Conservation (phyloP, 306 rosid genomes). For the Mucuna pruriens region DNA sequence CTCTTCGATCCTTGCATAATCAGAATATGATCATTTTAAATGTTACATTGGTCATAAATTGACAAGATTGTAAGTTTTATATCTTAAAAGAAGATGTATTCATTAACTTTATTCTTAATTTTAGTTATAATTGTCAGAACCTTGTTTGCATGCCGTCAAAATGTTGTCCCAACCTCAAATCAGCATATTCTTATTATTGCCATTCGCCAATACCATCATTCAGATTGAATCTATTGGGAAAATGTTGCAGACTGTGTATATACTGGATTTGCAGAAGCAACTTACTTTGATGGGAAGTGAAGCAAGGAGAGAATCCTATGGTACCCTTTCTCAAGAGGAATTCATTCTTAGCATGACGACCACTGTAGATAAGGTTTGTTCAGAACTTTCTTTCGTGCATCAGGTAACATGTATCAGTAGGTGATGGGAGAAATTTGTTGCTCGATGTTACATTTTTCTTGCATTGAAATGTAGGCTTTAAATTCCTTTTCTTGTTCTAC, state of each 20-base stretch:
- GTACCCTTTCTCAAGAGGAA: slow-evolving; percentile 70
- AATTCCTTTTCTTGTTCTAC: background rate
- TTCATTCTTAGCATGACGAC: slow-evolving; percentile 76
- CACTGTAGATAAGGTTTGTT: slow-evolving; percentile 80
- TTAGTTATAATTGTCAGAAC: background rate
- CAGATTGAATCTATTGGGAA: slow-evolving; percentile 24
- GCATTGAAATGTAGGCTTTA: slow-evolving; percentile 23
- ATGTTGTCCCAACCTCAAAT: slow-evolving; percentile 17
- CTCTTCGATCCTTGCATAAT: too few species aligned
- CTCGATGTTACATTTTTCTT: slow-evolving; percentile 22
- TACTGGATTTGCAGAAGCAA: slow-evolving; percentile 92
- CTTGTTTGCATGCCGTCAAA: slow-evolving; percentile 6
- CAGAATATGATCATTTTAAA: too few species aligned
- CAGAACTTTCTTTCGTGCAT: slow-evolving; percentile 35
- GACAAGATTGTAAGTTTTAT: slow-evolving; percentile 1
- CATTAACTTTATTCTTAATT: background rate
- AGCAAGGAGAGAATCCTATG: slow-evolving; percentile 77
- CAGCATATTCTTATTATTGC: background rate
- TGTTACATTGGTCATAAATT: slow-evolving; percentile 4
- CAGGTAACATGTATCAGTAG: slow-evolving; percentile 30
- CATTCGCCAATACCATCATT: background rate
- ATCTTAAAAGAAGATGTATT: slow-evolving; percentile 9
- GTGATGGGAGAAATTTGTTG: background rate
- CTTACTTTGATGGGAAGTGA: slow-evolving; percentile 87
- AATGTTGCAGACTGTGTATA: slow-evolving; percentile 79